Conservation (phyloP, 1,284 basidiomycete species). For the Chondrostereum purpureum region DNA sequence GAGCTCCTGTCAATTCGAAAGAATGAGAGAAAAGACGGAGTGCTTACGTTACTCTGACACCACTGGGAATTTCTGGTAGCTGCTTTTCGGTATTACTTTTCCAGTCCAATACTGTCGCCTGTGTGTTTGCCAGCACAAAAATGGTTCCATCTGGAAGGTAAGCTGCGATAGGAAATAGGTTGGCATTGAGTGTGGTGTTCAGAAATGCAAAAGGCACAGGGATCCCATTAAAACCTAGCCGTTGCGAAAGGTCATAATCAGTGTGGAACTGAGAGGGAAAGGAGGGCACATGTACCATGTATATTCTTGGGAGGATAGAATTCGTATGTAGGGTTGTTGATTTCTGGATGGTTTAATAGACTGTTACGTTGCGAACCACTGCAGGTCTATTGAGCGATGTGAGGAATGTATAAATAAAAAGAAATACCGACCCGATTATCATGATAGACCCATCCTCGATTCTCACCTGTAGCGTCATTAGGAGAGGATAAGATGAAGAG, state of each 20-base stretch:
- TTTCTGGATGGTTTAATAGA: not conserved
- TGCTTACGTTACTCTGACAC: conserved; percentile 39
- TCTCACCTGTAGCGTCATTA: not conserved
- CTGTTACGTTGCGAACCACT: conserved; percentile 10
- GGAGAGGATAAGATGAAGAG: too few species aligned
- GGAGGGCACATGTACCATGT: not conserved
- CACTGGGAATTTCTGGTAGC: conserved; percentile 46
- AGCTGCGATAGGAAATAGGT: not conserved
- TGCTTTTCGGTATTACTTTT: conserved; percentile 36
- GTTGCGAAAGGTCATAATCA: conserved; percentile 16
- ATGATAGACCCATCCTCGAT: not conserved
- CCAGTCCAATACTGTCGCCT: conserved; percentile 49
- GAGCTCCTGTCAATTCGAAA: not conserved
- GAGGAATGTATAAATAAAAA: not conserved
- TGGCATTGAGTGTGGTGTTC: not conserved
- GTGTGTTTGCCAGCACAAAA: conserved; percentile 43
- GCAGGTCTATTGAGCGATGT: conserved; percentile 15
- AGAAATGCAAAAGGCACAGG: not conserved
- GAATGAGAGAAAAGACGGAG: not conserved
- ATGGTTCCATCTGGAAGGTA: conserved; percentile 31
- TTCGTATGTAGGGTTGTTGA: not conserved
- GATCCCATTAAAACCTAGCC: conserved; percentile 5
- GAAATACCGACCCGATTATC: not conserved
- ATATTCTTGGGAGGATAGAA: not conserved
- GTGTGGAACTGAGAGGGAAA: not conserved